Conservation (phyloP, 2,329 filamentous ascomycete species). For the Dissoconium aciculare region DNA sequence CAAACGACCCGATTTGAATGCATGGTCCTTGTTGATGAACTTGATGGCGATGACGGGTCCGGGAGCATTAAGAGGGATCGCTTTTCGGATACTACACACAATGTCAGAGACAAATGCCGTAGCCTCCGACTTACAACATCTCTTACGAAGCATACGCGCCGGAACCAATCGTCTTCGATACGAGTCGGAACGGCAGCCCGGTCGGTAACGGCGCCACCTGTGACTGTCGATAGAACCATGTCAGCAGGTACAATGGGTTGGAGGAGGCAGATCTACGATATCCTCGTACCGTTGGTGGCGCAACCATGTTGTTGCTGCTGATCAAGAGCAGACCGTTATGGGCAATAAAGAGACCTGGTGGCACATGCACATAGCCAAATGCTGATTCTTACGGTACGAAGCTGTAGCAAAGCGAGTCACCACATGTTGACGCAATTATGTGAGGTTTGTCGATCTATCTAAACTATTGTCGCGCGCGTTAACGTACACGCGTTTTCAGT, state of each 20-base stretch:
- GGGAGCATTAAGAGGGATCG: constrained; percentile 53
- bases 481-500: no score
- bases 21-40: constrained; percentile 96
- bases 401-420: no score
- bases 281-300: constrained; percentile 19
- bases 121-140: constrained; percentile 3
- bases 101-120: neutral
- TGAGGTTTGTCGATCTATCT: no score
- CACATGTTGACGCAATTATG: no score
- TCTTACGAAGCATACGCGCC: constrained; percentile 92
- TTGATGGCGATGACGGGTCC: constrained; percentile 89
- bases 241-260: constrained; percentile 4
- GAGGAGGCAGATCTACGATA: neutral
- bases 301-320: constrained; percentile 12
- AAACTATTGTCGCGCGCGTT: no score
- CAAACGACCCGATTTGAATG: constrained; percentile 73
- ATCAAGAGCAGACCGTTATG: neutral
- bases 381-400: no score
- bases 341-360: neutral
- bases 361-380: no score
- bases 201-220: constrained; percentile 74
- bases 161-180: constrained; percentile 91
- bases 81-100: constrained; percentile 72
- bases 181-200: constrained; percentile 80
- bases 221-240: constrained; percentile 40